These are phyloP conservation scores for Spergularia marina DNA, from an alignment of 148 eudicot genomes.

Conservation along the genomic window DNA sequence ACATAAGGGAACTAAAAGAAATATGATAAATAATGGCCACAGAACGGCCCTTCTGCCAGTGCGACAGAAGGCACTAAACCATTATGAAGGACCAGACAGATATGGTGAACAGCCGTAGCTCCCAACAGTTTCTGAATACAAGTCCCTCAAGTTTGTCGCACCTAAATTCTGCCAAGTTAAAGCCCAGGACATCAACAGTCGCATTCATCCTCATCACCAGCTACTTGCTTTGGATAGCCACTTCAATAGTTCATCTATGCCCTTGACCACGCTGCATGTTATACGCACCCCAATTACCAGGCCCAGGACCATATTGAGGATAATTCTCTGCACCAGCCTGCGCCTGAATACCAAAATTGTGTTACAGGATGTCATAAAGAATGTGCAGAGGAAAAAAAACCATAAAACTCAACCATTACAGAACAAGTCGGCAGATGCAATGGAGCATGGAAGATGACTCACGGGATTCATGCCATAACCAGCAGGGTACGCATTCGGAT, in stretches of 20 bases:
- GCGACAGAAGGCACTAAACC: constrained; percentile 14
- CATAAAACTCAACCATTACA: background rate
- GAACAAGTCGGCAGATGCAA: background rate
- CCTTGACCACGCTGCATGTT: constrained; percentile 77
- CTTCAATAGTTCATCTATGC: constrained; percentile 48
- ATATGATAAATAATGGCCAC: background rate
- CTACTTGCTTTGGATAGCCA: constrained; percentile 21
- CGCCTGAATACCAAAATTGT: constrained; percentile 28
- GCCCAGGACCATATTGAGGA: constrained; percentile 75
- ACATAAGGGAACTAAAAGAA: background rate
- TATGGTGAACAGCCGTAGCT: constrained; percentile 12
- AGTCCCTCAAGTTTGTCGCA: constrained; percentile 26
- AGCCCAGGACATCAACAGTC: constrained; percentile 31
- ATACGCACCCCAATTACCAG: constrained; percentile 78
- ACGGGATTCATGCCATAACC: constrained; percentile 64
- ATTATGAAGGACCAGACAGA: constrained; percentile 4
- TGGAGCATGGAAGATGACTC: constrained; percentile 10
- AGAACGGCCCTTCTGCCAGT: constrained; percentile 4
- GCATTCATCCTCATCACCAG: constrained; percentile 28
- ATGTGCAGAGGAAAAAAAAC: background rate
- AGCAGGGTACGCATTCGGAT: constrained; percentile 62
- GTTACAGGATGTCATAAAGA: background rate
- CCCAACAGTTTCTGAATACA: constrained; percentile 23
- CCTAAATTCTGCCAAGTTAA: constrained; percentile 33
- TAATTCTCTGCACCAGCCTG: constrained; percentile 72